Conservation (phyloP, 805 yeast species). For the Pichia deserticola region DNA sequence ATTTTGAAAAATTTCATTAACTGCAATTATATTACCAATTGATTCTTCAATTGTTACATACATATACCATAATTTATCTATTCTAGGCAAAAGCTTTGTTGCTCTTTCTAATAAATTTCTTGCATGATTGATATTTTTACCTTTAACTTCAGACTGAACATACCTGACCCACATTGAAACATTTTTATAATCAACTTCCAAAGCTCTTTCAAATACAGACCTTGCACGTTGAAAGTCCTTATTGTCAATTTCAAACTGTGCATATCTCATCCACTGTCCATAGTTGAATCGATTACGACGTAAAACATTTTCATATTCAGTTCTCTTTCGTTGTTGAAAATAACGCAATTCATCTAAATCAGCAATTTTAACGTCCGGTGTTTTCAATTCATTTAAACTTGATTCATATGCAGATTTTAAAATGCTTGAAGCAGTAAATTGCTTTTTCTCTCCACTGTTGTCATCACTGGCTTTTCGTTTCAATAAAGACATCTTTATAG, state of each 20-base stretch:
- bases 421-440: slow-evolving; percentile 59
- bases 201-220: slow-evolving; percentile 80
- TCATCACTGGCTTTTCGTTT: slow-evolving; percentile 35
- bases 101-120: slow-evolving; percentile 78
- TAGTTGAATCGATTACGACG: slow-evolving; percentile 74
- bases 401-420: slow-evolving; percentile 54
- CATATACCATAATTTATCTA: slow-evolving; percentile 80
- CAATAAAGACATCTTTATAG: slow-evolving; percentile 4
- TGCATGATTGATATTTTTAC: slow-evolving; percentile 77
- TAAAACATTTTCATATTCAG: slow-evolving; percentile 80
- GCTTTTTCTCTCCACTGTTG: slow-evolving; percentile 23
- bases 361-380: slow-evolving; percentile 42
- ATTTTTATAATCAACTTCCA: slow-evolving; percentile 60
- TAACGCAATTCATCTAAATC: slow-evolving; percentile 80
- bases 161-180: slow-evolving; percentile 85
- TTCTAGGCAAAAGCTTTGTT: slow-evolving; percentile 62
- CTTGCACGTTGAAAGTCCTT: slow-evolving; percentile 74
- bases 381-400: slow-evolving; percentile 32
- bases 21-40: slow-evolving; percentile 53
- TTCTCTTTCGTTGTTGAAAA: slow-evolving; percentile 66
- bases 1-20: slow-evolving; percentile 58
- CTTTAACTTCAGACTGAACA: slow-evolving; percentile 66
- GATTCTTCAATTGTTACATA: slow-evolving; percentile 80
- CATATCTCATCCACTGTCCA: slow-evolving; percentile 90
- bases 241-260: slow-evolving; percentile 77